Percentiles rank a stretch among this genome's conserved stretches.
Conservation (phyloP, 2,329 filamentous ascomycete genomes). For the Neophaeococcomyces aloes region DNA sequence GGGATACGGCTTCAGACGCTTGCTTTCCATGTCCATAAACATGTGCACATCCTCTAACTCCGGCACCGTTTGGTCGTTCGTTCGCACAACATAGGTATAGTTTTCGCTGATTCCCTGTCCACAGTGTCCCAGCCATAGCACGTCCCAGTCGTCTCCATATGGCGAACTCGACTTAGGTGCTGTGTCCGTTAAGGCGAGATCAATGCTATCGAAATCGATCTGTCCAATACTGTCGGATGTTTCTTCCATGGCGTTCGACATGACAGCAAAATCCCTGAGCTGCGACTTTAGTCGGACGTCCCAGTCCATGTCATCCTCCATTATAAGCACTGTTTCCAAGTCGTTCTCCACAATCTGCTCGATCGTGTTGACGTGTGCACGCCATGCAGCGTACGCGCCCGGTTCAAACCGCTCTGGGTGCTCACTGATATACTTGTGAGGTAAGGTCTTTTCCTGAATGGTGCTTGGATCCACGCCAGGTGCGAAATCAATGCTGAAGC, state of each 20-base stretch:
- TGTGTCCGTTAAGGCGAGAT: background rate
- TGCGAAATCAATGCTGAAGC: constrained; percentile 17
- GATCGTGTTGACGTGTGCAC: constrained; percentile 31
- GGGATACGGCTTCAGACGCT: constrained; percentile 9
- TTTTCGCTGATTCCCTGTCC: constrained; percentile 17
- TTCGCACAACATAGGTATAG: constrained; percentile 12
- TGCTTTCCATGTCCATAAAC: constrained; percentile 1
- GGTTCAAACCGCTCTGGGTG: background rate
- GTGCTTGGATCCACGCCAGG: constrained; percentile 17
- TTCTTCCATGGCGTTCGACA: constrained; percentile 25
- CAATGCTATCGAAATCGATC: background rate
- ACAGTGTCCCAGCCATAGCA: constrained; percentile 43
- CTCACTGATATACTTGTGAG: constrained; percentile 11
- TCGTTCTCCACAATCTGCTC: constrained; percentile 25
- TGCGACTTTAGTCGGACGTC: constrained; percentile 26
- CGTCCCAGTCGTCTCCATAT: constrained; percentile 44
- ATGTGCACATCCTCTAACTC: background rate
- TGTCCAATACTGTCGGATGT: background rate
- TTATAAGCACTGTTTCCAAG: constrained; percentile 30
- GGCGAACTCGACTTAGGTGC: constrained; percentile 15
- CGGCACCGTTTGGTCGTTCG: constrained; percentile 6
- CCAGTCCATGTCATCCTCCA: constrained; percentile 39
- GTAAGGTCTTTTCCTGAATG: constrained; percentile 16
- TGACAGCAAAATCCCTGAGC: constrained; percentile 26
- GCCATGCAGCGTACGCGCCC: constrained; percentile 25